Evolutionary conservation across 139 green algal genomes (phyloP).

Genomic region (Chlorella vulgaris): DNA sequence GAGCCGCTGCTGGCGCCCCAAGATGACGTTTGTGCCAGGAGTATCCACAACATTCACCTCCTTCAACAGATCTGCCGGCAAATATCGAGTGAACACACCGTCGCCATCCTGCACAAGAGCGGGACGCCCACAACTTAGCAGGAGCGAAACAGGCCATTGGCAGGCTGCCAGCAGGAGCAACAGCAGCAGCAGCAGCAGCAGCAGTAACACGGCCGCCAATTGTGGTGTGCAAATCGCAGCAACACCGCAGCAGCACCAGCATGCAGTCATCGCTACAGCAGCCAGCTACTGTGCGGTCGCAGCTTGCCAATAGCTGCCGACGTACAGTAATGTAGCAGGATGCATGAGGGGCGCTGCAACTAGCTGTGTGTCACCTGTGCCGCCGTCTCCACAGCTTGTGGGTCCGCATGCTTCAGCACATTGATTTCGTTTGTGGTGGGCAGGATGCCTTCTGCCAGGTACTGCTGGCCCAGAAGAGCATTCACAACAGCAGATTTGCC

Average conservation of each 20-base stretch:
- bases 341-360: no score
- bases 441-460: constrained; percentile 92
- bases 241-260: no score
- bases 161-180: no score
- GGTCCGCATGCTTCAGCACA: constrained; percentile 79
- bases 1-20: constrained; percentile 96
- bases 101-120: constrained; percentile 67
- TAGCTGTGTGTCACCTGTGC: constrained; percentile 23
- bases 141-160: no score
- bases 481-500: constrained; percentile 94
- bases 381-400: constrained; percentile 31
- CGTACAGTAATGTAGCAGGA: no score
- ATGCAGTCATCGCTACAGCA: no score
- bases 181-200: no score
- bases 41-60: constrained; percentile 97
- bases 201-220: no score
- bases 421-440: constrained; percentile 99
- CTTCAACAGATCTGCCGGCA: constrained; percentile 79
- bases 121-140: not conserved
- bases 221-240: no score
- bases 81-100: constrained; percentile 79
- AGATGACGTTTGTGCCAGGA: constrained; percentile 96
- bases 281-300: no score
- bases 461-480: constrained; percentile 82
- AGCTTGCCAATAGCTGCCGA: no score